Evolutionary conservation across 1,139 yeast genomes (phyloP).

Genomic region (Yamadazyma spencermartinsiae): DNA sequence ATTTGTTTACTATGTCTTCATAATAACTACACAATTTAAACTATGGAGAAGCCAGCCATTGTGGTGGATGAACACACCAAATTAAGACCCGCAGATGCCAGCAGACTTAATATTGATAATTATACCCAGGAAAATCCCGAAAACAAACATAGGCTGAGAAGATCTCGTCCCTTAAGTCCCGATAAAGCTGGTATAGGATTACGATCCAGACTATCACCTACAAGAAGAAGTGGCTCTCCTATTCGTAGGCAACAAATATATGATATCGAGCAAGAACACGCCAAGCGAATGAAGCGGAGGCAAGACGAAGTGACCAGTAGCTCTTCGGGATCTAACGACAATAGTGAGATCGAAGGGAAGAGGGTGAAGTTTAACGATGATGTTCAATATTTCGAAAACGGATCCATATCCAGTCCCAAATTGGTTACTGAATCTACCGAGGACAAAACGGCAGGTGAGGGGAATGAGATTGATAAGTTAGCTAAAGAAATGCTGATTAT

Average conservation of each 20-base stretch:
- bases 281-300: constrained; percentile 11
- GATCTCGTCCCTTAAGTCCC: constrained; percentile 11
- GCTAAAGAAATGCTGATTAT: constrained; percentile 10
- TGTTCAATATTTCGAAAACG: constrained; percentile 13
- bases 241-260: constrained; percentile 30
- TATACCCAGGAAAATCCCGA: neutral
- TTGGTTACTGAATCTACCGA: neutral
- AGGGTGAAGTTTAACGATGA: constrained; percentile 18
- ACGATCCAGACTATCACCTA: constrained; percentile 21
- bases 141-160: constrained; percentile 1
- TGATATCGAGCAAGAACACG: constrained; percentile 25
- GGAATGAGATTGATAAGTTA: constrained; percentile 2
- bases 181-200: constrained; percentile 7
- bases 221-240: constrained; percentile 41
- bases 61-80: neutral
- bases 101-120: neutral
- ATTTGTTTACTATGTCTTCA: no score
- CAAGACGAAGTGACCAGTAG: constrained; percentile 4
- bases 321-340: neutral
- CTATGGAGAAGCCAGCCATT: neutral
- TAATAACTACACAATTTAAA: no score
- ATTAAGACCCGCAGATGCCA: neutral
- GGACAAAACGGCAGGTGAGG: neutral
- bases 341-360: constrained; percentile 10
- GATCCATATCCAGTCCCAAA: constrained; percentile 6